Conservation (phyloP, 495 filamentous ascomycete genomes). For the Oidiodendron maius region DNA sequence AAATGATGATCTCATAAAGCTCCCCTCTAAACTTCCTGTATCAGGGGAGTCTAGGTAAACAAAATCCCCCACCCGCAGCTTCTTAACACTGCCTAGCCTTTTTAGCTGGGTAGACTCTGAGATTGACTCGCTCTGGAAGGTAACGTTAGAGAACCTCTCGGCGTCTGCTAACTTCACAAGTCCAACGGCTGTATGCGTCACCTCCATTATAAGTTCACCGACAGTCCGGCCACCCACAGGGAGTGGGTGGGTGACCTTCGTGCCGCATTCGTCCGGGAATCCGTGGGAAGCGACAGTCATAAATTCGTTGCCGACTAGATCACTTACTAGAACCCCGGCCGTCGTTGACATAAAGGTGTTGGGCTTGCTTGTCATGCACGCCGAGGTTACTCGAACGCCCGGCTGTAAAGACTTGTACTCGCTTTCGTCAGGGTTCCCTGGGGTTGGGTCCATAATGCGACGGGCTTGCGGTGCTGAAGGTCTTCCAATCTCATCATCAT, state of each 20-base stretch:
- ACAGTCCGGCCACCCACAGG: conserved; percentile 6
- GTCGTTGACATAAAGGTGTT: conserved; percentile 9
- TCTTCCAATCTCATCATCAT: conserved; percentile 4
- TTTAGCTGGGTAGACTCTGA: conserved; percentile 8
- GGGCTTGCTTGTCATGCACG: conserved; percentile 7
- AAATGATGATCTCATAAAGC: conserved; percentile 8
- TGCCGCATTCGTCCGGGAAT: conserved; percentile 12
- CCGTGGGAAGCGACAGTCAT: conserved; percentile 14
- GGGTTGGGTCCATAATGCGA: not conserved
- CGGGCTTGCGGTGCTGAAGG: not conserved
- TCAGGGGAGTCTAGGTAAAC: conserved; percentile 11
- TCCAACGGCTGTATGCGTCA: conserved; percentile 11
- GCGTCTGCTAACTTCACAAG: conserved; percentile 10
- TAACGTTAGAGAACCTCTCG: conserved; percentile 11
- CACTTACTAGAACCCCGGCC: conserved; percentile 7
- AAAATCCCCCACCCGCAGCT: not conserved
- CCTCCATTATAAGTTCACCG: conserved; percentile 13
- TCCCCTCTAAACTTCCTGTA: conserved; percentile 7
- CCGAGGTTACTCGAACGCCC: not conserved
- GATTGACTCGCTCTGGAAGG: conserved; percentile 8
- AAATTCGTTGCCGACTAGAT: conserved; percentile 8
- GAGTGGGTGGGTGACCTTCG: conserved; percentile 8
- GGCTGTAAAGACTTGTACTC: conserved; percentile 1
- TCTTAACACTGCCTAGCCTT: conserved; percentile 2
- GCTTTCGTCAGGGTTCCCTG: conserved; percentile 5